phyloP scores from a whole-genome alignment of 2,329 filamentous ascomycete species.

The Penicillium expansum region DNA sequence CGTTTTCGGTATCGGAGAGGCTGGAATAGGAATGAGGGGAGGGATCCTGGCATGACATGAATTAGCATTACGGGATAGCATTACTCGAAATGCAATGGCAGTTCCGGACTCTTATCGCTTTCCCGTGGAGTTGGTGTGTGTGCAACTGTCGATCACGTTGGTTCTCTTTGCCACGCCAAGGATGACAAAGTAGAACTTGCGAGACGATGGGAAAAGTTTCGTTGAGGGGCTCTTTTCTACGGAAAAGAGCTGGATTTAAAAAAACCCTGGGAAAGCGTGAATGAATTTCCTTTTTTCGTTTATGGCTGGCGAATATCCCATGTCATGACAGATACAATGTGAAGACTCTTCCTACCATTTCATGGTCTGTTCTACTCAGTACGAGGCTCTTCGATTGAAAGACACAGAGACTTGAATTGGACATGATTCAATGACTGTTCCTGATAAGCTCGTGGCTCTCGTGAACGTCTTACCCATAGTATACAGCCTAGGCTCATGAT shows the following conservation, averaged over 20 bases:
- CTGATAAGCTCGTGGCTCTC: not conserved
- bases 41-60: conserved; percentile 39
- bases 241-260: conserved; percentile 27
- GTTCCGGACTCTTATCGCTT: conserved; percentile 35
- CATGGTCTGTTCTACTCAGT: conserved; percentile 10
- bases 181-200: conserved; percentile 17
- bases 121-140: conserved; percentile 39
- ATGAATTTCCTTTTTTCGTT: conserved; percentile 41
- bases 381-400: not conserved
- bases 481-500: conserved; percentile 31
- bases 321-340: conserved; percentile 38
- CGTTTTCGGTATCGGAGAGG: conserved; percentile 39
- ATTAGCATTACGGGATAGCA: conserved; percentile 36
- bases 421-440: not conserved
- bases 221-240: conserved; percentile 25
- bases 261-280: conserved; percentile 33
- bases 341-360: conserved; percentile 34
- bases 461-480: conserved; percentile 2
- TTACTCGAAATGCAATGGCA: conserved; percentile 36
- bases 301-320: conserved; percentile 41
- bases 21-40: conserved; percentile 32
- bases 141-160: conserved; percentile 31
- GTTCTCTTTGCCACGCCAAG: conserved; percentile 28
- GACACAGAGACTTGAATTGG: not conserved
- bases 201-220: conserved; percentile 30